Base-by-base conservation (phyloP, 2,329 filamentous ascomycete species). In the Ophiosphaerella herpotricha region DNA sequence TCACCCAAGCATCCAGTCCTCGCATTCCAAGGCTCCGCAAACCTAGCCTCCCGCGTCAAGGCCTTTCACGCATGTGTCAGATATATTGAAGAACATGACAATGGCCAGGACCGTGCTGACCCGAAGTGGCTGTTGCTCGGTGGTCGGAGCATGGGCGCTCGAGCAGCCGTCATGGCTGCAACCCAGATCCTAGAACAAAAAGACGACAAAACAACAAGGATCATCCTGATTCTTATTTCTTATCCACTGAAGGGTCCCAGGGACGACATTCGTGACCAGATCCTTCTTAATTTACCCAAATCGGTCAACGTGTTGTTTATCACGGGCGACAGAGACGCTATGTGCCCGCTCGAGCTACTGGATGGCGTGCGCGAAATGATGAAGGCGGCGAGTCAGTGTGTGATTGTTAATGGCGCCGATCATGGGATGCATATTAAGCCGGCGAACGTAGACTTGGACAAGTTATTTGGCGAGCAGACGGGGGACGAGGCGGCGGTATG, bases 61-160 rank as follows among this genome's bases (percentile, higher is more conserved):
- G 64, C 59, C 11, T 78, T 77, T 46, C 60, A 67, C 14, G 63
- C 70, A 4, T 72, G 74, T n/a, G 52, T 73, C 2, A 59, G 63
- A 18, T 50, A 72, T 34, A 36, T 58, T 2, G 13, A 37, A 1
- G 7, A 23, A 9, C 4, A 7, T 13, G 12, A 58, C 14, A 7
- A 54, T 16, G 24, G 14, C 21, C 14, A 42, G n/a, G 18, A 23
- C 3, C n/a, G 48, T 29, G 26, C 13, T 6, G 18, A 21, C 9
- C 16, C 18, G 35, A 34, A 36, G 4, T 11, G 12, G 7, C 29
- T 61, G 5, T 55, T 67, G 3, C 50, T 77, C 2, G 75, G 75
- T 1, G 76, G 76, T 2, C 57, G 75, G 3, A 77, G 74, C 36
- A 78, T 78, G 75, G 76, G 76, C 7, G 71, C 75, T 8, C 64